Base-by-base conservation (phyloP, 176 grass and related monocot genomes). In the Thinopyrum elongatum region DNA sequence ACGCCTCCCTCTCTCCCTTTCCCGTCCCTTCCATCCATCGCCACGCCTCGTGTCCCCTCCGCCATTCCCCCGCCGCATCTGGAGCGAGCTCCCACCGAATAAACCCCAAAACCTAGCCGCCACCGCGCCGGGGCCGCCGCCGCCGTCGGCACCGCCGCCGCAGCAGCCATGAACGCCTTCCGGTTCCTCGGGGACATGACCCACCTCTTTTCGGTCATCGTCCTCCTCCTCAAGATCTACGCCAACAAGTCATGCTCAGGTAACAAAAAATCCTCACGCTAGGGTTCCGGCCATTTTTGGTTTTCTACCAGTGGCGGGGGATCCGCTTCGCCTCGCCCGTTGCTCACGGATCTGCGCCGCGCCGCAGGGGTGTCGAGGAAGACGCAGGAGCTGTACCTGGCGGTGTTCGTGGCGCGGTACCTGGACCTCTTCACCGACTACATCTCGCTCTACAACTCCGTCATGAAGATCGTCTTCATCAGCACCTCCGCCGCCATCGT, bases 151-250 rank as follows among this genome's bases (percentile, higher is more conserved):
- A 29, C 16, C 42, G 67, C 25, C 23, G 6, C 36, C 16, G 47
- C 79, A 10, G 65, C 74, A 71, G 83, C 59, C 80, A 98, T 98
- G 95, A 98, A 98, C 85, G 85, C 87, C 87, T 98, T 98, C 81
- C 79, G 95, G 25, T 92, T 98, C 80, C 83, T 91, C 10, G 95
- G 95, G 84, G 95, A 98, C 73, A 98, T 98, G 95, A 95, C 93
- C 83, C 95, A 98, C 85, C 93, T 98, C 60, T 92, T 98, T 81
- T 95, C 93, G 86, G 91, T 98, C 31, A 81, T 98, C 86, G 91
- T 98, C 86, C 95, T 98, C 76, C 91, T 98, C 65, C 95, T 98
- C 84, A 98, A 98, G 95, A 98, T 98, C 93, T 98, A 98, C 87
- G 91, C 95, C 81, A 98, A 91, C 83, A 98, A 98, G 71, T 95